Evolutionary conservation across 2,329 filamentous ascomycete genomes (phyloP).

Genomic region (Trichoderma aggressivum): DNA sequence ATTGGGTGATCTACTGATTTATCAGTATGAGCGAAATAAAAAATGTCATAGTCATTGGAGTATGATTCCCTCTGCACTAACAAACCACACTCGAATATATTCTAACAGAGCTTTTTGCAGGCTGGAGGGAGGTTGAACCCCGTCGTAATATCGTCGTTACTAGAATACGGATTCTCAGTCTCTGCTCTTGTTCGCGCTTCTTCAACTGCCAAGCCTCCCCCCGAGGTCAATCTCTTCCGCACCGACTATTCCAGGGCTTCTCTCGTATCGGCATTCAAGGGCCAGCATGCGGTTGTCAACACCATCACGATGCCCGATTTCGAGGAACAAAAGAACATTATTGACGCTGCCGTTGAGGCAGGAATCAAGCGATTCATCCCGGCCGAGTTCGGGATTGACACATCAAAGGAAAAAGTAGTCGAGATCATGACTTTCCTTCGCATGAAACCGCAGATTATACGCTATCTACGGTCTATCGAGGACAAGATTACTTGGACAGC

Average conservation of each 20-base stretch:
- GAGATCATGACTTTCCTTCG: background rate
- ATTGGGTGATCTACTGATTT: background rate
- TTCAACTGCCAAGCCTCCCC: background rate
- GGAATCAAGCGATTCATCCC: background rate
- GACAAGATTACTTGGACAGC: background rate
- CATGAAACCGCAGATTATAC: background rate
- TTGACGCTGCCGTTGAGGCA: background rate
- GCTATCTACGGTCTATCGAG: background rate
- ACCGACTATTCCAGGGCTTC: background rate
- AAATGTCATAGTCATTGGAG: background rate
- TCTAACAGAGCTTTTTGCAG: background rate
- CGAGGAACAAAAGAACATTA: background rate
- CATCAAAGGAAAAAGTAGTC: background rate
- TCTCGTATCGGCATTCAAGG: background rate
- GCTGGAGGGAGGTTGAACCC: background rate
- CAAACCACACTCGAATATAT: background rate
- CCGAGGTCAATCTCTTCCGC: background rate
- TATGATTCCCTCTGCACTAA: background rate
- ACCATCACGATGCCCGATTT: slow-evolving; percentile 3
- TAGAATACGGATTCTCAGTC: background rate
- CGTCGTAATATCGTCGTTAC: background rate
- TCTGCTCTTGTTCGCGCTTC: background rate
- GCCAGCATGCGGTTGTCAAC: background rate
- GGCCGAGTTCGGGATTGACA: background rate
- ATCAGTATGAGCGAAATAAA: background rate